Percentiles rank a stretch among this genome's conserved stretches.
These are phyloP conservation scores for Schizochytrium sp. DNA, from an alignment of 108 stramenopile genomes.

Conservation along the genomic window DNA sequence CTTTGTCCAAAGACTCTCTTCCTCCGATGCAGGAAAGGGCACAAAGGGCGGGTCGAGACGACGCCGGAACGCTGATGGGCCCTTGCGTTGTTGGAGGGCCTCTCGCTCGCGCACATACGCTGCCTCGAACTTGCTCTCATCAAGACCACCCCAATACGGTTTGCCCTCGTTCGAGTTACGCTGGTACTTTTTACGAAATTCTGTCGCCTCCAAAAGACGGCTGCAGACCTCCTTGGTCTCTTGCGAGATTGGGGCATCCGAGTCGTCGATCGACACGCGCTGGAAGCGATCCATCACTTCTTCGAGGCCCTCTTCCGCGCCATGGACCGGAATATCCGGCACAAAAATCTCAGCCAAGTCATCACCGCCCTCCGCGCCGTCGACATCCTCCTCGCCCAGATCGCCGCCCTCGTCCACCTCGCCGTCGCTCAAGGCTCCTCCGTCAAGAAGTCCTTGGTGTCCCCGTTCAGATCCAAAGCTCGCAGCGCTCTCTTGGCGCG, in stretches of 20 bases:
- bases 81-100: neutral
- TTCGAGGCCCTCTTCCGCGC: neutral
- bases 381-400: neutral
- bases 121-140: neutral
- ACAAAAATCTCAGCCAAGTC: neutral
- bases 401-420: neutral
- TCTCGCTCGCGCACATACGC: neutral
- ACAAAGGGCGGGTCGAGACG: constrained; percentile 7
- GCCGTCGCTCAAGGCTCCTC: no score
- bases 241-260: neutral
- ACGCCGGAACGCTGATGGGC: neutral
- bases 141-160: neutral
- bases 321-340: neutral
- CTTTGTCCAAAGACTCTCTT: neutral
- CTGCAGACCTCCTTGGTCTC: constrained; percentile 14
- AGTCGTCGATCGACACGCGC: neutral
- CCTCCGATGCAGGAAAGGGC: neutral
- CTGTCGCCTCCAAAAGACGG: neutral
- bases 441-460: no score
- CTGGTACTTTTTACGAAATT: neutral
- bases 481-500: no score
- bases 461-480: no score
- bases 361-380: neutral
- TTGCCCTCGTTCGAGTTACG: neutral
- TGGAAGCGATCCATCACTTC: neutral